phyloP scores from a whole-genome alignment of 805 yeast species.

The Jamesozyma gamospora region DNA sequence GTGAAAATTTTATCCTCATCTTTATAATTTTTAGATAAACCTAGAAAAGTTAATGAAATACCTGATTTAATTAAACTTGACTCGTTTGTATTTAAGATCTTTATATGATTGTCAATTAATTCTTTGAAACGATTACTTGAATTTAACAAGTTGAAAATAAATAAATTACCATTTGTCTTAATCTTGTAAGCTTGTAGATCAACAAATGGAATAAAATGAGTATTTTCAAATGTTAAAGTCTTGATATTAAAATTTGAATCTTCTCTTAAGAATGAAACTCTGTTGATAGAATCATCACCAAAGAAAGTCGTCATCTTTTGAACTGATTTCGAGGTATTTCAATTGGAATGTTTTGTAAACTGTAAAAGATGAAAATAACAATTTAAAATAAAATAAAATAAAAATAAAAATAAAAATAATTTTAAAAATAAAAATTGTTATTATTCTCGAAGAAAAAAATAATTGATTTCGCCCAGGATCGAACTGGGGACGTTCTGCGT shows the following conservation, averaged over 20 bases:
- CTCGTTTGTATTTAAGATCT: slow-evolving; percentile 7
- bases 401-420: no score
- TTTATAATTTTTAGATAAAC: slow-evolving; percentile 6
- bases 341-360: no score
- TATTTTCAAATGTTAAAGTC: slow-evolving; percentile 33
- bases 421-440: no score
- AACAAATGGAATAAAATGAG: slow-evolving; percentile 34
- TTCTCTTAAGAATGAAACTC: slow-evolving; percentile 48
- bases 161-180: not conserved
- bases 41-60: slow-evolving; percentile 19
- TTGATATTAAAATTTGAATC: slow-evolving; percentile 38
- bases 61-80: slow-evolving; percentile 11
- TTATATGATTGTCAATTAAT: not conserved
- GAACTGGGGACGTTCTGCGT: slow-evolving; percentile 99
- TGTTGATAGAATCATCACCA: slow-evolving; percentile 41
- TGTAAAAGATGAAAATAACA: no score
- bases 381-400: no score
- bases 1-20: not conserved
- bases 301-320: slow-evolving; percentile 22
- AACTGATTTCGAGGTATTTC: no score
- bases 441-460: no score
- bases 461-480: slow-evolving; percentile 99
- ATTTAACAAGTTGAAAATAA: not conserved
- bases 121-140: not conserved
- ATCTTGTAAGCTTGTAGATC: slow-evolving; percentile 24